Percentiles rank a stretch among this genome's conserved stretches.
These are phyloP conservation scores for Physcia stellaris DNA, from an alignment of 495 filamentous ascomycete genomes.

Conservation along the genomic window DNA sequence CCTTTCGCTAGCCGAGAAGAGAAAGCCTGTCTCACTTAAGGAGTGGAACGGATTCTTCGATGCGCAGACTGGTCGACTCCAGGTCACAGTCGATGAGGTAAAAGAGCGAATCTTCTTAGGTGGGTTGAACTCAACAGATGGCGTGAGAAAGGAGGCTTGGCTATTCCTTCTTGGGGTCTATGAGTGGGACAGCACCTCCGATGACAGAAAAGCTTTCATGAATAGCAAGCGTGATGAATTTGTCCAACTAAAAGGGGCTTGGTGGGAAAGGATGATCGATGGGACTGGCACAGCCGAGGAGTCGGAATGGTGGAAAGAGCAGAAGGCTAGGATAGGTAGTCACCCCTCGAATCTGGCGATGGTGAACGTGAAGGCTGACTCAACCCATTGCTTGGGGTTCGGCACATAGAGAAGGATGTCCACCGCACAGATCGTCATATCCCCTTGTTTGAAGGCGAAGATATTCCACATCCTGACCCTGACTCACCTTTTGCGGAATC, in stretches of 20 bases:
- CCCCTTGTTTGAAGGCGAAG: conserved; percentile 87
- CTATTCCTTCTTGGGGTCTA: conserved; percentile 84
- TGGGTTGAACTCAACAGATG: conserved; percentile 76
- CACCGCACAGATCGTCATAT: conserved; percentile 91
- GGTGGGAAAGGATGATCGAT: conserved; percentile 92
- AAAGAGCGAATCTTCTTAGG: conserved; percentile 96
- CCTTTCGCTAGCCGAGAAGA: conserved; percentile 54
- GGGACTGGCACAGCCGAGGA: conserved; percentile 59
- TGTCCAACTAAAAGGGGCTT: conserved; percentile 80
- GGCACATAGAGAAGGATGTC: conserved; percentile 79
- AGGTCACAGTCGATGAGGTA: conserved; percentile 74
- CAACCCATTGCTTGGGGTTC: conserved; percentile 31
- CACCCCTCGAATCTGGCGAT: no score
- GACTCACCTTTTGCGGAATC: conserved; percentile 84
- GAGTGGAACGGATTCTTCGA: conserved; percentile 90
- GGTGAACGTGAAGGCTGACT: conserved; percentile 23
- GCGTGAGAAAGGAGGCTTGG: conserved; percentile 92
- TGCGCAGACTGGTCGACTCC: conserved; percentile 50
- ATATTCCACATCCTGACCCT: conserved; percentile 95
- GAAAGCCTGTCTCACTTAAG: conserved; percentile 61
- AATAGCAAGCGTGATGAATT: conserved; percentile 88
- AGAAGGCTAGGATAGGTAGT: conserved; percentile 84
- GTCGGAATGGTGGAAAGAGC: conserved; percentile 91
- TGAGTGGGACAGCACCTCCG: conserved; percentile 71
- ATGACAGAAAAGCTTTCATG: conserved; percentile 67